A percentile compares a stretch with the other conserved stretches of the same genome.
Conservation (phyloP, 2,329 filamentous ascomycete genomes). For the Penicillium janthinellum region DNA sequence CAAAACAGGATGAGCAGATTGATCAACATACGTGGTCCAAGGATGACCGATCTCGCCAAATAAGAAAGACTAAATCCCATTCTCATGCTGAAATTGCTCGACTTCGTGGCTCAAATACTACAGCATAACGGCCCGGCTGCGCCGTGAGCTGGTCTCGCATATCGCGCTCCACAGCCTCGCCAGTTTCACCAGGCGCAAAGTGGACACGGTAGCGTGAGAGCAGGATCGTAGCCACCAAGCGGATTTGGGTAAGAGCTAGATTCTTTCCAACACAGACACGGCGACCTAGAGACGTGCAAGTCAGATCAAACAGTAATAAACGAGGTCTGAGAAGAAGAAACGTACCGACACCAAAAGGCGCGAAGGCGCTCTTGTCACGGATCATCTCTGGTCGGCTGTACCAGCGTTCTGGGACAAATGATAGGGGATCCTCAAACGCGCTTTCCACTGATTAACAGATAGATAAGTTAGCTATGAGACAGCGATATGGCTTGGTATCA, state of each 20-base stretch:
- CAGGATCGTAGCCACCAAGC: background rate
- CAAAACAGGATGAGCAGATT: too few relatives aligned
- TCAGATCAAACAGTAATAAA: background rate
- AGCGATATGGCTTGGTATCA: background rate
- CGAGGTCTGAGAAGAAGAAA: background rate
- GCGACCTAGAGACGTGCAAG: background rate
- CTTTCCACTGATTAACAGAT: background rate
- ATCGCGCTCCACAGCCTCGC: background rate
- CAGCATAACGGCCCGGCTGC: background rate
- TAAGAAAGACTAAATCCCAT: too few relatives aligned
- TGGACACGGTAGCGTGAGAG: background rate
- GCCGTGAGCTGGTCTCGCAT: background rate
- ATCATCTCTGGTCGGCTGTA: conserved; percentile 1
- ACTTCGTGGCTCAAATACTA: background rate
- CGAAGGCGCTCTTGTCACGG: conserved; percentile 3
- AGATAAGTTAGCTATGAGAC: background rate
- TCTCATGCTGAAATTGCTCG: background rate
- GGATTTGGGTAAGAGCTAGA: conserved; percentile 6
- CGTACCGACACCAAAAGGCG: background rate
- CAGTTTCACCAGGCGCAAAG: background rate
- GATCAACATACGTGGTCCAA: background rate
- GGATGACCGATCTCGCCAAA: background rate
- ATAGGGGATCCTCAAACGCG: background rate
- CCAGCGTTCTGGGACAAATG: conserved; percentile 4
- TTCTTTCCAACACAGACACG: conserved; percentile 6